These are phyloP conservation scores for Aspergillus tanneri DNA, from an alignment of 2,329 filamentous ascomycete species.

Conservation along the genomic window DNA sequence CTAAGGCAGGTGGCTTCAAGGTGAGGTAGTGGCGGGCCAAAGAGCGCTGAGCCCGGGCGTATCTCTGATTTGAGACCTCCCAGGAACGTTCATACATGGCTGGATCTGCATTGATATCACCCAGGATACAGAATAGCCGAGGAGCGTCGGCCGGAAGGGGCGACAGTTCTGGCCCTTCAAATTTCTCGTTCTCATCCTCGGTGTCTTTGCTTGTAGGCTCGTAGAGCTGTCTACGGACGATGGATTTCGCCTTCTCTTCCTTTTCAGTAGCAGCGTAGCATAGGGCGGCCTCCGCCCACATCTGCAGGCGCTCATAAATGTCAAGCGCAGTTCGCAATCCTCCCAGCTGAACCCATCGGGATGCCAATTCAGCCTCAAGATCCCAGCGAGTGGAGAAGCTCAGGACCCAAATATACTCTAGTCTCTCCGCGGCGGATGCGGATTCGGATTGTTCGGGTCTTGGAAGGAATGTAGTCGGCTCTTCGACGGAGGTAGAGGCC, in stretches of 20 bases:
- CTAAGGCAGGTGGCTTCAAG: constrained; percentile 58
- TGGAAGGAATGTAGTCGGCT: constrained; percentile 78
- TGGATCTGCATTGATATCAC: constrained; percentile 77
- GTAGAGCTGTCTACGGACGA: constrained; percentile 78
- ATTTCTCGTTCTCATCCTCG: constrained; percentile 54
- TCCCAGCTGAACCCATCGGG: constrained; percentile 86
- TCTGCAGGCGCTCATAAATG: constrained; percentile 87
- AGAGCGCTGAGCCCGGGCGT: constrained; percentile 82
- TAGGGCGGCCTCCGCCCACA: constrained; percentile 93
- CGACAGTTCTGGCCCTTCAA: constrained; percentile 67
- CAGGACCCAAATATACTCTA: constrained; percentile 81
- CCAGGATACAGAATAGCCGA: constrained; percentile 86
- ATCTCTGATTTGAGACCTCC: constrained; percentile 77
- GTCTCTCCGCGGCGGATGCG: constrained; percentile 67
- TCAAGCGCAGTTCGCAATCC: constrained; percentile 87
- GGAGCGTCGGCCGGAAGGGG: constrained; percentile 79
- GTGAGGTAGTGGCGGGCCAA: constrained; percentile 76
- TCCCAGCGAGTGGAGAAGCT: constrained; percentile 88
- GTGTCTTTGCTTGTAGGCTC: constrained; percentile 53
- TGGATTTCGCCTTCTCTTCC: constrained; percentile 76
- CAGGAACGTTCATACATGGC: constrained; percentile 81
- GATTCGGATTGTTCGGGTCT: constrained; percentile 72
- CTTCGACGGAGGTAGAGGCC: constrained; percentile 34
- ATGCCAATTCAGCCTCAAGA: constrained; percentile 86
- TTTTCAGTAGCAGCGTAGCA: constrained; percentile 77